A percentile compares a stretch with the other conserved stretches of the same genome.
Conservation (phyloP, 306 rosid genomes). For the Malus orientalis region DNA sequence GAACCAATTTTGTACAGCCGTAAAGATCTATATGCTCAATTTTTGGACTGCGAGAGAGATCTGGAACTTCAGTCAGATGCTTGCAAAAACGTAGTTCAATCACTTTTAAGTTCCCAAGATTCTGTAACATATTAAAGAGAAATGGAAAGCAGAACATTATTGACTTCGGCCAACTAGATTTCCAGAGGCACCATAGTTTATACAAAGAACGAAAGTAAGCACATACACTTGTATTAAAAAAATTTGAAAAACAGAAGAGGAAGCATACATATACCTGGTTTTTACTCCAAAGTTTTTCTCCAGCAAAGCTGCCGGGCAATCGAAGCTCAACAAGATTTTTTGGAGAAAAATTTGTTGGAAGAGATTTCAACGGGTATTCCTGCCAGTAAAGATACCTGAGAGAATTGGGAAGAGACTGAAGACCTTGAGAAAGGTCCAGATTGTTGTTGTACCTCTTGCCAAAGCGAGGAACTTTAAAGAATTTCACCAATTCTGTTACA, state of each 20-base stretch:
- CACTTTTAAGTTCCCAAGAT: background rate
- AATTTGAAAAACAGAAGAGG: too few species aligned
- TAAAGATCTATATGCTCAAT: background rate
- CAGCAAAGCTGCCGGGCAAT: too few species aligned
- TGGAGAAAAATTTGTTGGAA: background rate
- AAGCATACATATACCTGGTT: background rate
- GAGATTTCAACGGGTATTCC: background rate
- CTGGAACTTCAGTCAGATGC: background rate
- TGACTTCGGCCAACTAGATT: accelerated
- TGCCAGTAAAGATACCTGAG: background rate
- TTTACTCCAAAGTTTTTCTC: too few species aligned
- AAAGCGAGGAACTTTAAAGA: too few species aligned
- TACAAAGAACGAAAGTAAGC: background rate
- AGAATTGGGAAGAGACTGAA: background rate
- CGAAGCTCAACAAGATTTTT: too few species aligned
- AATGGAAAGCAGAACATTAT: background rate
- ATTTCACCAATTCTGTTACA: too few species aligned
- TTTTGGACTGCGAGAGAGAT: background rate
- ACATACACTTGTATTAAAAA: too few species aligned
- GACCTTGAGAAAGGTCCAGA: background rate
- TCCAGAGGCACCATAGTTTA: too few species aligned
- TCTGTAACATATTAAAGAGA: background rate
- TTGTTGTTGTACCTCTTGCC: too few species aligned
- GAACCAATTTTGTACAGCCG: background rate
- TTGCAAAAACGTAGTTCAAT: accelerated